phyloP scores from a whole-genome alignment of 768 basidiomycete genomes.

The Strobilomyces dryophilus region DNA sequence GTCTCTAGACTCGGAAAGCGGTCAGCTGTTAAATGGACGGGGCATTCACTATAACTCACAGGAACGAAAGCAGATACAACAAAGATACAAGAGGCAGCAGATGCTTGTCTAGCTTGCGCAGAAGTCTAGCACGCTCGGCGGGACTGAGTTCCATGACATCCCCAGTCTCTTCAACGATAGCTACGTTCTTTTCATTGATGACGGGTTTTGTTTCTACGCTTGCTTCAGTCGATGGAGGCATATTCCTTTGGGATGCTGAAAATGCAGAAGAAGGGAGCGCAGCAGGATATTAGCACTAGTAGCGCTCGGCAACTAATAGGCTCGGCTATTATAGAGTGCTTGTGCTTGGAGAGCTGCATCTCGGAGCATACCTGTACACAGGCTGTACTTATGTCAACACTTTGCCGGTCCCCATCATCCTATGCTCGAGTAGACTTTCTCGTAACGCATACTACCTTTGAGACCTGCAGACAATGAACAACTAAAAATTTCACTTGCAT shows the following conservation, averaged over 20 bases:
- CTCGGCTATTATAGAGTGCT: no score
- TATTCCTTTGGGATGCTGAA: background rate
- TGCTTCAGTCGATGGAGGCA: conserved; percentile 12
- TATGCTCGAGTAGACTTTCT: no score
- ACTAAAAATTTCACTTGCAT: no score
- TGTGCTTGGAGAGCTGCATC: no score
- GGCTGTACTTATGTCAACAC: no score
- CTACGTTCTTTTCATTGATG: conserved; percentile 11
- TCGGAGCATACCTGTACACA: no score
- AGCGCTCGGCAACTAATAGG: background rate
- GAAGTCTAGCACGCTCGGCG: conserved; percentile 23
- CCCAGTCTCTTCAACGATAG: background rate
- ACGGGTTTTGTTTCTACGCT: conserved; percentile 9
- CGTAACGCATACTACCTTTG: no score
- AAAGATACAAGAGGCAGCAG: conserved; percentile 42
- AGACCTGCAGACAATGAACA: no score
- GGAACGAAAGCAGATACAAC: conserved; percentile 43
- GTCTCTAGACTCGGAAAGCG: conserved; percentile 33
- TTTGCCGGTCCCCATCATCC: no score
- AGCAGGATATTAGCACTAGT: background rate
- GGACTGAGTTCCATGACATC: conserved; percentile 8
- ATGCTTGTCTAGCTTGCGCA: conserved; percentile 44
- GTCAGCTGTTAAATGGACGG: background rate
- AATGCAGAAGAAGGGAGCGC: background rate
- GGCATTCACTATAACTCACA: conserved; percentile 30